Percentiles rank a stretch among this genome's conserved stretches.
Evolutionary conservation across 164 flowering plant genomes (phyloP).

Genomic region (Warburgia ugandensis): DNA sequence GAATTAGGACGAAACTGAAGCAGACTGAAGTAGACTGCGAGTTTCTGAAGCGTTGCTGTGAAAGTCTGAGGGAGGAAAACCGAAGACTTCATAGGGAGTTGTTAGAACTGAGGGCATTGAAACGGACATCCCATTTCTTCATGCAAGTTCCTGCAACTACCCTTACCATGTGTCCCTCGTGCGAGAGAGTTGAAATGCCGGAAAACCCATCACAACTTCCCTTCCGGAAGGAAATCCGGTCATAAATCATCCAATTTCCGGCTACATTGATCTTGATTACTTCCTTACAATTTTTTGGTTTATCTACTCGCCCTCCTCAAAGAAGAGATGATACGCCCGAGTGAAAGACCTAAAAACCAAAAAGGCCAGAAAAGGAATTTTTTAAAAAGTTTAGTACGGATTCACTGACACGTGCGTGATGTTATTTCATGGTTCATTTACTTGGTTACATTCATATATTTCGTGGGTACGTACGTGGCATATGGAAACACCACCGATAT

Average conservation of each 20-base stretch:
- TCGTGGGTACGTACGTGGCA: too few relatives aligned
- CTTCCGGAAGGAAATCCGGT: conserved; percentile 8
- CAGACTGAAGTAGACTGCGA: conserved; percentile 92
- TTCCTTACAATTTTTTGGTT: too few relatives aligned
- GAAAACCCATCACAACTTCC: conserved; percentile 25
- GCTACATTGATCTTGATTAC: too few relatives aligned
- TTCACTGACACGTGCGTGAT: too few relatives aligned
- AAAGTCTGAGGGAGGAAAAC: conserved; percentile 75
- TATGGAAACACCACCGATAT: too few relatives aligned
- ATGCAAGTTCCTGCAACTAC: conserved; percentile 87
- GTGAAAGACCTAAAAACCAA: too few relatives aligned
- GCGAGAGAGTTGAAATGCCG: conserved; percentile 40
- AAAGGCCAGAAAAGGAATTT: too few relatives aligned
- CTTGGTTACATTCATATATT: too few relatives aligned
- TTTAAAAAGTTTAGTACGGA: too few relatives aligned
- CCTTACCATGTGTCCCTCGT: conserved; percentile 87
- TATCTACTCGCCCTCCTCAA: too few relatives aligned
- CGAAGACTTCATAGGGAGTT: conserved; percentile 72
- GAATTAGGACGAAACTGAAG: conserved; percentile 93
- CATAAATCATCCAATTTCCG: background rate
- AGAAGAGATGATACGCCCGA: too few relatives aligned
- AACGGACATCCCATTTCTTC: conserved; percentile 54
- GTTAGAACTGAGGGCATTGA: conserved; percentile 64
- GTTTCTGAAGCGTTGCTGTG: conserved; percentile 72
- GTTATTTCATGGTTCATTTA: too few relatives aligned